Base-by-base conservation (phyloP, 208 protist genomes). In the Crithidia mellificae region DNA sequence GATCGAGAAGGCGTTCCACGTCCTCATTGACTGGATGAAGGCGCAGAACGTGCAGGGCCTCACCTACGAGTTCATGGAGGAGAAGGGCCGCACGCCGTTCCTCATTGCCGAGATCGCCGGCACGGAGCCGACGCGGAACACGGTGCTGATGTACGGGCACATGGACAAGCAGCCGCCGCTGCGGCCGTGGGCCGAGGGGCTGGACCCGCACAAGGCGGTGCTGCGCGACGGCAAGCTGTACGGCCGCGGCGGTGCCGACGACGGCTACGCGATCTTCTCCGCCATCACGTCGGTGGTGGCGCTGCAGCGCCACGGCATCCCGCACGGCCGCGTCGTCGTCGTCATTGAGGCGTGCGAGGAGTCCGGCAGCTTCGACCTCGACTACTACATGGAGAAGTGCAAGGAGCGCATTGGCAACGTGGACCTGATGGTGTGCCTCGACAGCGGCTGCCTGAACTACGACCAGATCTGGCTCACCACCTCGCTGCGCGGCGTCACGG, bases 141-240 rank as follows among this genome's bases (percentile, higher is more conserved):
- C 87, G 30, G 83, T 97, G 38, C 80, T 99, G 17, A 88, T 98
- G 72, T 99, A 98, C 79, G 97, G 97, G 36, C 97, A 98, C 72
- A 92, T 98, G 85, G 97, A 98, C 72, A 98, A 98, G 81, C 96
- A 98, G 88, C 97, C 97, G 27, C 97, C 96, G 24, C 70, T 98
- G 38, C 84, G 73, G 22, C 81, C 81, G 38, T 99, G 97, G 97
- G 72, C 38, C 15, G 93, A 95, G 39, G 97, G 93, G 14, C 81
- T 97, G 9, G 85, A 87, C 63, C 91, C 93, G 0, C 87, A 93
- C 72, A 93, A 82, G 63, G 85, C 93, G 0, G 91, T 96, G 17
- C 61, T 96, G 22, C 78, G 81, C 32, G 87, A 94, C 34, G 85
- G 77, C 17, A 97, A 97, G 72, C 70, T 98, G 6, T 98, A 97